Conservation (phyloP, 176 grass and related monocot genomes). For the Bothriochloa decipiens region DNA sequence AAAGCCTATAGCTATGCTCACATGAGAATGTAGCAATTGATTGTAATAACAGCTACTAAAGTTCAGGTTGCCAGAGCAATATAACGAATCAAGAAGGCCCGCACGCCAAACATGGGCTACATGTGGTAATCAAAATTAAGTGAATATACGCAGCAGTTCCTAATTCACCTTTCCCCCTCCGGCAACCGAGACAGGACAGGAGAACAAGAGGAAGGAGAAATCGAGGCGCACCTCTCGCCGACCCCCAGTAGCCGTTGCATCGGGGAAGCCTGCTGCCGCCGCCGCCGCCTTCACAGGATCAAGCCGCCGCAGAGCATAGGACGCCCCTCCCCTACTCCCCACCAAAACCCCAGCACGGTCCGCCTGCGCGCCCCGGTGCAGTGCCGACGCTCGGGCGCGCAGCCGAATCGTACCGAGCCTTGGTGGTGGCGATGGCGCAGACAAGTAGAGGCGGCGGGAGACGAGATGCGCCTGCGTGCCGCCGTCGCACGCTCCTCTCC, state of each 20-base stretch:
- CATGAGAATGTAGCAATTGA: not conserved
- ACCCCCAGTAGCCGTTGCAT: slow-evolving; percentile 61
- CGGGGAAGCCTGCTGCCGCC: not conserved
- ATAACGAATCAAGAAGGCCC: not conserved
- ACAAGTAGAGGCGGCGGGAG: slow-evolving; percentile 1
- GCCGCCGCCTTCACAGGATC: not conserved
- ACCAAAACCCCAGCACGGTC: slow-evolving; percentile 16
- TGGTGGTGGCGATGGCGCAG: not conserved
- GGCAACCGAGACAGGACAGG: not conserved
- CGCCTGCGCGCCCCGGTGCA: not conserved
- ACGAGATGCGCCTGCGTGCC: not conserved
- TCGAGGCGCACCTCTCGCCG: slow-evolving; percentile 54
- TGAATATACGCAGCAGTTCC: not conserved
- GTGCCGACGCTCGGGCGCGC: not conserved
- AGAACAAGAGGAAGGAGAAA: not conserved
- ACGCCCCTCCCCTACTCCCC: not conserved
- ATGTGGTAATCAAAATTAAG: not conserved
- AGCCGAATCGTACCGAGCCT: not conserved
- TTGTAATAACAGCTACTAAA: not conserved
- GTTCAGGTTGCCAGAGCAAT: not conserved
- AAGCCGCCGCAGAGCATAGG: slow-evolving; percentile 12
- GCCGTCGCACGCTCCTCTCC: not conserved
- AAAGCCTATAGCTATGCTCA: not conserved
- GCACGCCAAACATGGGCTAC: not conserved
- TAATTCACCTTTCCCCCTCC: not conserved